Percentiles rank a stretch among this genome's conserved stretches.
Conservation (phyloP, 2,329 filamentous ascomycete species). For the Cordyceps farinosa region DNA sequence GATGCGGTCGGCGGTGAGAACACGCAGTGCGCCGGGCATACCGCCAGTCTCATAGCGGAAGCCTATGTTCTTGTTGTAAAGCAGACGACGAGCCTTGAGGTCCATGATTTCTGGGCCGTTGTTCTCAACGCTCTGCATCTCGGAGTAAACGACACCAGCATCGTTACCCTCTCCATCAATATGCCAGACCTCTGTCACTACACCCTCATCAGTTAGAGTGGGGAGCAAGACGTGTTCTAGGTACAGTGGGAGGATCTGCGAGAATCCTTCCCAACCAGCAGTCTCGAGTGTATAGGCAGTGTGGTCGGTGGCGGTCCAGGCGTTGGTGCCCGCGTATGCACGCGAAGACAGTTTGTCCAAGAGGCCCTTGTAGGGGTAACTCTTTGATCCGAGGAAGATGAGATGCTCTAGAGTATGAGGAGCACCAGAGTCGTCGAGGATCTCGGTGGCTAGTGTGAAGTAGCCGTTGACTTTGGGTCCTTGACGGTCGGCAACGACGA, state of each 20-base stretch:
- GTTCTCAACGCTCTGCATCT: constrained; percentile 97
- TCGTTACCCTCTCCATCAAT: constrained; percentile 91
- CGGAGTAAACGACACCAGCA: constrained; percentile 95
- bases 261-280: constrained; percentile 95
- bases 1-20: constrained; percentile 83
- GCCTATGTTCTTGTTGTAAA: constrained; percentile 86
- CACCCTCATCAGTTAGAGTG: constrained; percentile 86
- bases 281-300: constrained; percentile 95
- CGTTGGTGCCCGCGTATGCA: constrained; percentile 91
- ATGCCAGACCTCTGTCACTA: constrained; percentile 95
- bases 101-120: constrained; percentile 83
- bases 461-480: constrained; percentile 95
- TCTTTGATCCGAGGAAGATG: constrained; percentile 87
- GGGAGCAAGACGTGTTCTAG: constrained; percentile 91
- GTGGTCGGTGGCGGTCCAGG: constrained; percentile 95
- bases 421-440: constrained; percentile 93
- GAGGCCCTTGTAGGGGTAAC: constrained; percentile 90
- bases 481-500: constrained; percentile 85
- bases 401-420: constrained; percentile 83
- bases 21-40: constrained; percentile 86
- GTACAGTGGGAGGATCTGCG: constrained; percentile 90
- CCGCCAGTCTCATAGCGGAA: constrained; percentile 98
- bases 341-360: constrained; percentile 91
- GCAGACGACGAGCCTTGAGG: constrained; percentile 68
- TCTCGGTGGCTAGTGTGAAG: constrained; percentile 94